phyloP scores from a whole-genome alignment of 73 alveolate genomes.

The Paramecium tetraurelia region DNA sequence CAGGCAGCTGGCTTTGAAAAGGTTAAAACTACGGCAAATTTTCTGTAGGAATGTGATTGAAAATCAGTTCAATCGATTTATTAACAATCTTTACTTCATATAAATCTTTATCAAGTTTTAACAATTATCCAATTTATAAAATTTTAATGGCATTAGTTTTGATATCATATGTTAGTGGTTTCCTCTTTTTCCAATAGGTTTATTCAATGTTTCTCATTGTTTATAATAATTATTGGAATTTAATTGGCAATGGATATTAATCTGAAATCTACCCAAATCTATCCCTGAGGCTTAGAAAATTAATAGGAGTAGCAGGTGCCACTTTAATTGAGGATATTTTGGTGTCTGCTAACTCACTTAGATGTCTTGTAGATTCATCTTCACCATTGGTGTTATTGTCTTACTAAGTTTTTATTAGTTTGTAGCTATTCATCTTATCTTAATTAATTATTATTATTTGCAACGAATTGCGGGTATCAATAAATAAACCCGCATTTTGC shows the following conservation, averaged over 20 bases:
- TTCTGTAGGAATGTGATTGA: not conserved
- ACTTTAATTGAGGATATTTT: not conserved
- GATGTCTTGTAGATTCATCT: slow-evolving; percentile 36
- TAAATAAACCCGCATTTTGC: slow-evolving; percentile 32
- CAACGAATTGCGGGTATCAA: slow-evolving; percentile 24
- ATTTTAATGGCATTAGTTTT: not conserved
- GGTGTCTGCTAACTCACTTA: not conserved
- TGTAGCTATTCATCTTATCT: not conserved
- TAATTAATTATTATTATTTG: not conserved
- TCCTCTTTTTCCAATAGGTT: slow-evolving; percentile 20
- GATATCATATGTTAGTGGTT: not conserved
- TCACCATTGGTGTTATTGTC: not conserved
- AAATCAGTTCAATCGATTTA: not conserved
- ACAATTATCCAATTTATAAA: slow-evolving; percentile 8
- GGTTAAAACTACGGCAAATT: not conserved
- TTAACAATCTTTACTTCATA: not conserved
- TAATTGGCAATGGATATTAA: slow-evolving; percentile 15
- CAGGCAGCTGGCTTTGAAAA: not conserved
- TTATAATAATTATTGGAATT: not conserved
- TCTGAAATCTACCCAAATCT: slow-evolving; percentile 26
- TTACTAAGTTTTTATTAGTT: not conserved
- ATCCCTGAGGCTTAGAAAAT: not conserved
- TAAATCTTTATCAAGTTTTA: slow-evolving; percentile 15
- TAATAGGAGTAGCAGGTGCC: not conserved
- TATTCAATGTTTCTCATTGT: slow-evolving; percentile 11